Evolutionary conservation across 2,329 filamentous ascomycete genomes (phyloP).

Genomic region (Trichoderma breve): DNA sequence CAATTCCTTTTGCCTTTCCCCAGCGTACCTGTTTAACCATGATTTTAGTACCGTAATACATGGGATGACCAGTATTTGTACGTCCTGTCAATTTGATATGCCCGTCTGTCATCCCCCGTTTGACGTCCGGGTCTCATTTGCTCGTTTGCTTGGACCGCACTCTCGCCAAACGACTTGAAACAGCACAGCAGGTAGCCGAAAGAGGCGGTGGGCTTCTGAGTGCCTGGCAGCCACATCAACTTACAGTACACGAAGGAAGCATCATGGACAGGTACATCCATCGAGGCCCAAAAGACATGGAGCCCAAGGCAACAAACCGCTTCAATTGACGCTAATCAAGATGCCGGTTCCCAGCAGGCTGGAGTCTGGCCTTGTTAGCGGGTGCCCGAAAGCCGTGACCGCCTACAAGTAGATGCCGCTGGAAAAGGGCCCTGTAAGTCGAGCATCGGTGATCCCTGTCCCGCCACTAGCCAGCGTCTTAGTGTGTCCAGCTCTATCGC

Average conservation of each 20-base stretch:
- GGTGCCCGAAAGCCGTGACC: not conserved
- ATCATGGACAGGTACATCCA: not conserved
- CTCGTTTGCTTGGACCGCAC: not conserved
- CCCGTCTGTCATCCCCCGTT: not conserved
- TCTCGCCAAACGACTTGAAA: constrained; percentile 3
- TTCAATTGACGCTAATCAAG: not conserved
- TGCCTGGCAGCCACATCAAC: not conserved
- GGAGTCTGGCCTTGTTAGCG: not conserved
- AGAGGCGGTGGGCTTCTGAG: not conserved
- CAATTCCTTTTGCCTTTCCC: not conserved
- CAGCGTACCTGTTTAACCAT: not conserved
- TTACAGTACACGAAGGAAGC: not conserved
- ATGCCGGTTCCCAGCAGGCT: not conserved
- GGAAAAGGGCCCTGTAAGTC: not conserved
- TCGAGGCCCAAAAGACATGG: not conserved
- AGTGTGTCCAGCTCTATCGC: not conserved
- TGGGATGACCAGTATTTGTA: not conserved
- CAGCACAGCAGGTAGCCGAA: constrained; percentile 7
- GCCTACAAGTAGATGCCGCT: not conserved
- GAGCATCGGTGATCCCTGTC: not conserved
- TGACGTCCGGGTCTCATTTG: not conserved
- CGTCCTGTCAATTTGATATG: not conserved
- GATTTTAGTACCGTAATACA: not conserved
- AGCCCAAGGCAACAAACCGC: not conserved
- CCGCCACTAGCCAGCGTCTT: not conserved